Evolutionary conservation across 148 eudicot species (phyloP), one percentile per base, ranked within the genome.

Genomic region (Cornus suecica): DNA sequence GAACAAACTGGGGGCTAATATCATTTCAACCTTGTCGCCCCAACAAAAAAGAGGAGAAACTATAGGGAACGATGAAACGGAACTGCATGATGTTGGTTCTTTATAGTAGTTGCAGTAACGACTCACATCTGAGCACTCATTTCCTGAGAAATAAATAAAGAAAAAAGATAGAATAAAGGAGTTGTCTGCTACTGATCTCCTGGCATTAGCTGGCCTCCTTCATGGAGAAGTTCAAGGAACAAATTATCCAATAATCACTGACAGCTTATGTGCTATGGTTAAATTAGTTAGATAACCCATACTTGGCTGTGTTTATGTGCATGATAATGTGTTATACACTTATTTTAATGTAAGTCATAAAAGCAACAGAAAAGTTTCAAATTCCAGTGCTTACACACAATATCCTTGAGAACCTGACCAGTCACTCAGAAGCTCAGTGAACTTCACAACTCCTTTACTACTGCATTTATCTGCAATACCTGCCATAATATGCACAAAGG

Each of bases 321-420:
- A 1, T 64, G n/a, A n/a, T n/a, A n/a, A n/a, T n/a, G n/a, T n/a
- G n/a, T n/a, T n/a, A n/a, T n/a, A n/a, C n/a, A n/a, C n/a, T n/a
- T n/a, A n/a, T n/a, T n/a, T n/a, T n/a, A n/a, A n/a, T n/a, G n/a
- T n/a, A n/a, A n/a, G n/a, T n/a, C n/a, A 24, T 61, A 31, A 7
- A 30, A 30, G 10, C 31, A 61, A 24, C 10, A 56, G 16, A 34
- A 15, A 75, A 52, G 69, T 32, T 23, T 66, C 51, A 26, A 66
- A 27, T 42, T 3, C 1, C n/a, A 23, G 77, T 34, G 52, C 85
- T 65, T 84, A 88, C 92, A 88, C 78, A 83, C 92, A 88, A 63
- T 86, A 74, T 77, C 92, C 92, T 80, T 82, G 69, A 65, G 82
- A 37, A 71, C 86, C 88, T 5, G 92, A 74, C 92, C 89, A 88